A percentile compares a stretch with the other conserved stretches of the same genome.
phyloP scores from a whole-genome alignment of 441 rosid species.

The Aquilaria agallochum region DNA sequence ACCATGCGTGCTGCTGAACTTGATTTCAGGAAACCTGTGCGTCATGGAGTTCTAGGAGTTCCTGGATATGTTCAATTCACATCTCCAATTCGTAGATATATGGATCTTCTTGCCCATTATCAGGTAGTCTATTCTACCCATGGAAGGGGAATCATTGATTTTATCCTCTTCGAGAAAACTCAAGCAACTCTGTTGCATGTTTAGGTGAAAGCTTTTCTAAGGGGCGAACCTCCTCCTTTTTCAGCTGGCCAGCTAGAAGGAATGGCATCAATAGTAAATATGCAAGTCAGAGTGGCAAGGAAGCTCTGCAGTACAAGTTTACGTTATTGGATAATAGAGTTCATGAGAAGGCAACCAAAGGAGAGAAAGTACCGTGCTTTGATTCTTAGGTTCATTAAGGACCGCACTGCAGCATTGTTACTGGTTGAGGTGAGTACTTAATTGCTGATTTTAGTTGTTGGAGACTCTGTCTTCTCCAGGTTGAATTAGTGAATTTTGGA shows the following conservation, averaged over 20 bases:
- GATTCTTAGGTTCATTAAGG: slow-evolving; percentile 82
- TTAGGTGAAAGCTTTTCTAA: slow-evolving; percentile 83
- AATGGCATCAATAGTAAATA: slow-evolving; percentile 65
- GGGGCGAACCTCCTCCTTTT: slow-evolving; percentile 81
- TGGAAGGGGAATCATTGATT: slow-evolving; percentile 3
- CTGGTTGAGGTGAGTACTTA: slow-evolving; percentile 66
- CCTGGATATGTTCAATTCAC: slow-evolving; percentile 99
- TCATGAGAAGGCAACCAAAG: slow-evolving; percentile 72
- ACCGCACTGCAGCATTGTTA: slow-evolving; percentile 67
- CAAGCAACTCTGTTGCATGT: not conserved
- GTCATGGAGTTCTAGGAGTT: slow-evolving; percentile 87
- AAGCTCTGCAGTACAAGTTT: slow-evolving; percentile 62
- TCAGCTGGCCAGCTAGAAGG: slow-evolving; percentile 93
- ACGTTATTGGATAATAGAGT: slow-evolving; percentile 90
- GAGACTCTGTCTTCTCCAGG: not conserved
- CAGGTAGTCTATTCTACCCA: slow-evolving; percentile 44
- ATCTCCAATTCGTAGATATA: slow-evolving; percentile 94
- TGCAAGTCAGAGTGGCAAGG: slow-evolving; percentile 57
- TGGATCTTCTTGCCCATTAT: slow-evolving; percentile 98
- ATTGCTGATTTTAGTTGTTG: not conserved
- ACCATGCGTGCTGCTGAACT: slow-evolving; percentile 89
- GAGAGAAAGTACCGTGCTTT: slow-evolving; percentile 67
- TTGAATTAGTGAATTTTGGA: not conserved
- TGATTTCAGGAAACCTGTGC: slow-evolving; percentile 79
- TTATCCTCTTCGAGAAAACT: slow-evolving; percentile 4